These are phyloP conservation scores for Neofusicoccum kwambonambiense DNA, from an alignment of 2,329 filamentous ascomycete species.

Conservation along the genomic window DNA sequence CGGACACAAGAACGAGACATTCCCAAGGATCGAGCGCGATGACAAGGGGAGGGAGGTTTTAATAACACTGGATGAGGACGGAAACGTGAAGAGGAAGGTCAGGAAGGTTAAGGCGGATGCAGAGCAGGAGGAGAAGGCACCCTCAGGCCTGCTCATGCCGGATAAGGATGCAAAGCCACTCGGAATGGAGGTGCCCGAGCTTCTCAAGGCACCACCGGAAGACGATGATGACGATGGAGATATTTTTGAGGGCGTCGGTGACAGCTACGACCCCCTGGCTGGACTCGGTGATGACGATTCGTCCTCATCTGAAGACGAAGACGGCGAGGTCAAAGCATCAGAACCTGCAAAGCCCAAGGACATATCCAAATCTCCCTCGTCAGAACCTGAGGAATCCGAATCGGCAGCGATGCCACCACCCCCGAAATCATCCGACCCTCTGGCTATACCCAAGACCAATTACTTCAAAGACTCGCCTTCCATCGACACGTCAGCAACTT, in stretches of 20 bases:
- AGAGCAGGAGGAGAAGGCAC: conserved; percentile 34
- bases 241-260: conserved; percentile 62
- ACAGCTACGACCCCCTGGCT: conserved; percentile 60
- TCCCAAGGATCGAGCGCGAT: conserved; percentile 56
- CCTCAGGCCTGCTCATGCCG: conserved; percentile 41
- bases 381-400: conserved; percentile 7
- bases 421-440: not conserved
- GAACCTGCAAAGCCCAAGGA: conserved; percentile 16
- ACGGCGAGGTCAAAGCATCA: conserved; percentile 16
- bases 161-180: conserved; percentile 49
- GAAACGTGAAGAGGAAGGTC: conserved; percentile 61
- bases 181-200: conserved; percentile 49
- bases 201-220: conserved; percentile 26
- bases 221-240: conserved; percentile 57
- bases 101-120: conserved; percentile 50
- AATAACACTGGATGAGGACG: conserved; percentile 58
- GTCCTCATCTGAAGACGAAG: conserved; percentile 41
- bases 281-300: conserved; percentile 47
- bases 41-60: conserved; percentile 57
- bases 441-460: conserved; percentile 13
- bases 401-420: conserved; percentile 16
- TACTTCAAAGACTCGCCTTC: conserved; percentile 20
- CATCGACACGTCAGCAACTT: conserved; percentile 24
- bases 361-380: not conserved
- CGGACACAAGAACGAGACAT: conserved; percentile 46